Conservation (phyloP, 1,284 basidiomycete species). For the Athelia psychrophila region DNA sequence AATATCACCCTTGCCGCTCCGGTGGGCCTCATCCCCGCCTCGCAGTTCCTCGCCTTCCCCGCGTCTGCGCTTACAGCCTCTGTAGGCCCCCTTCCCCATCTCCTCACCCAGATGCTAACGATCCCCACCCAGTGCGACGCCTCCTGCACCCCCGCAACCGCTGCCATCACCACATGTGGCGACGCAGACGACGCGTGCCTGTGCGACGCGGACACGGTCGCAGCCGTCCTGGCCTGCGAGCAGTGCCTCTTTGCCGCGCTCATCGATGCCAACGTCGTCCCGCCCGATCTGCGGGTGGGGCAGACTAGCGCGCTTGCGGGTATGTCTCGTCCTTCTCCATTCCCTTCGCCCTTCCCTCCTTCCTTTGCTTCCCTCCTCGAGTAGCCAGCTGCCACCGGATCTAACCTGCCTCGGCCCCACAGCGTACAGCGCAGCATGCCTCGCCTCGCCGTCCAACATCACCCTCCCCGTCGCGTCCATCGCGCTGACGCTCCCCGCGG, state of each 20-base stretch:
- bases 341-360: neutral
- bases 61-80: too few species aligned
- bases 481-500: slow-evolving; percentile 40
- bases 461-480: slow-evolving; percentile 33
- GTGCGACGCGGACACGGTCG: slow-evolving; percentile 41
- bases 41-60: too few species aligned
- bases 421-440: slow-evolving; percentile 51
- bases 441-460: slow-evolving; percentile 24
- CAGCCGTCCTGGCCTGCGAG: slow-evolving; percentile 46
- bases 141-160: slow-evolving; percentile 34
- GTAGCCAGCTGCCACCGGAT: too few species aligned
- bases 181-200: slow-evolving; percentile 44
- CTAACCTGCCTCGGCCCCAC: too few species aligned
- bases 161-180: slow-evolving; percentile 36
- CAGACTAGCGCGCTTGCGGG: slow-evolving; percentile 50
- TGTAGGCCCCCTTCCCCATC: too few species aligned
- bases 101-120: too few species aligned
- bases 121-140: slow-evolving; percentile 40
- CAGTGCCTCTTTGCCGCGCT: slow-evolving; percentile 61
- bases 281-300: slow-evolving; percentile 52
- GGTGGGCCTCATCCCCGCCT: too few species aligned
- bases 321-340: slow-evolving; percentile 21
- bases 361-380: neutral
- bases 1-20: too few species aligned
- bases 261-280: slow-evolving; percentile 44